phyloP scores from a whole-genome alignment of 768 basidiomycete species.

The Gelatoporia subvermispora region DNA sequence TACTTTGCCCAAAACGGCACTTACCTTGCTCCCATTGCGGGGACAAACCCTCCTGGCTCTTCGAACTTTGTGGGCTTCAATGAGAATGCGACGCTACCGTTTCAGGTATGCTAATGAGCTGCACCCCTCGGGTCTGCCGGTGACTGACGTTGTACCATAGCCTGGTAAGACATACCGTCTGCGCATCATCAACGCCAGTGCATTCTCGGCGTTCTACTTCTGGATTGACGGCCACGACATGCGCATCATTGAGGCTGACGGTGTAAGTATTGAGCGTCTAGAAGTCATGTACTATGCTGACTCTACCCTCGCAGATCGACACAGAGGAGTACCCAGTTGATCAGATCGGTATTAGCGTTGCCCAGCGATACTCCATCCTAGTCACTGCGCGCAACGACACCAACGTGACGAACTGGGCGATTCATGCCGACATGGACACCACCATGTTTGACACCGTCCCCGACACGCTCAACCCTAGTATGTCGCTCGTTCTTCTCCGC shows the following conservation, averaged over 20 bases:
- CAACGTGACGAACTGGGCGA: conserved; percentile 65
- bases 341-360: conserved; percentile 69
- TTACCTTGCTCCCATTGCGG: conserved; percentile 61
- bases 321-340: conserved; percentile 69
- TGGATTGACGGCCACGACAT: conserved; percentile 89
- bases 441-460: conserved; percentile 88
- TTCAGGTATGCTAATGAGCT: conserved; percentile 35
- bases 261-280: conserved; percentile 51
- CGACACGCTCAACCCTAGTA: conserved; percentile 66
- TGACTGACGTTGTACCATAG: neutral
- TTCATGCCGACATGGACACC: conserved; percentile 88
- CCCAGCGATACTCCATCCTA: conserved; percentile 90
- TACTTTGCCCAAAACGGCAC: conserved; percentile 75
- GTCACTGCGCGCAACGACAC: conserved; percentile 88
- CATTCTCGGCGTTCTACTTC: conserved; percentile 72
- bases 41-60: conserved; percentile 39
- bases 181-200: conserved; percentile 80
- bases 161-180: conserved; percentile 89
- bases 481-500: conserved; percentile 18
- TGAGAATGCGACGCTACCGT: conserved; percentile 79
- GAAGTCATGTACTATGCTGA: neutral
- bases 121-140: too few species aligned
- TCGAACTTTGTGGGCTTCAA: conserved; percentile 73
- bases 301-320: conserved; percentile 51
- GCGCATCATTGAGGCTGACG: conserved; percentile 80